Evolutionary conservation across 2,329 filamentous ascomycete species (phyloP).

Genomic region (Xylariaceae sp.): DNA sequence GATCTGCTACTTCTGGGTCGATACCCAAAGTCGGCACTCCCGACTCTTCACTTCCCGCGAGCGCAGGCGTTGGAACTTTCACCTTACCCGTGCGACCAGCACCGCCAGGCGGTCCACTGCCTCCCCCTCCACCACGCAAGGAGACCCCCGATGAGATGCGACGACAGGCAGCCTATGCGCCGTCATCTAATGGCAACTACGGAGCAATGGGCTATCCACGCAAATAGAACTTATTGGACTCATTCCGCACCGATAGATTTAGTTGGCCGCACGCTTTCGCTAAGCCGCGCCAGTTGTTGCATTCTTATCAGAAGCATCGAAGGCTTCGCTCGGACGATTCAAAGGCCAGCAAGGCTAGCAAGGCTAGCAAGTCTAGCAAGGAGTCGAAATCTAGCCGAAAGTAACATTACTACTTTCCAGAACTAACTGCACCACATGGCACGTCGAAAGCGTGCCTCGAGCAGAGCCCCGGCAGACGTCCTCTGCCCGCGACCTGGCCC

Average conservation of each 20-base stretch:
- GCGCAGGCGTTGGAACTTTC: constrained; percentile 49
- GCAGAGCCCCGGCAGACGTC: too few relatives aligned
- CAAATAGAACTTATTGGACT: constrained; percentile 19
- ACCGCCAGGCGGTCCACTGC: constrained; percentile 55
- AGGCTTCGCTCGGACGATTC: constrained; percentile 3
- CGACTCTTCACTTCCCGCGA: constrained; percentile 33
- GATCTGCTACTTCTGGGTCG: constrained; percentile 50
- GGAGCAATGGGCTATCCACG: constrained; percentile 32
- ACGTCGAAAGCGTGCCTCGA: too few relatives aligned
- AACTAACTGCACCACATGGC: not conserved
- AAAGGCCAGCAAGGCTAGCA: constrained; percentile 4
- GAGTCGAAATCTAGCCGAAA: not conserved
- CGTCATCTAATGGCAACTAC: constrained; percentile 40
- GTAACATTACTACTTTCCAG: constrained; percentile 5
- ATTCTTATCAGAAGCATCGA: not conserved
- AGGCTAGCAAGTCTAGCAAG: constrained; percentile 6
- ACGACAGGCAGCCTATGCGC: constrained; percentile 51
- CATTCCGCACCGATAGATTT: constrained; percentile 3
- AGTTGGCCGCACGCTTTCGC: constrained; percentile 4
- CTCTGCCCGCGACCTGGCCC: constrained; percentile 7
- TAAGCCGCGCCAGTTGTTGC: constrained; percentile 1
- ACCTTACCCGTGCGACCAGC: constrained; percentile 62
- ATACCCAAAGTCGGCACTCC: constrained; percentile 45
- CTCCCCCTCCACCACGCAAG: constrained; percentile 57
- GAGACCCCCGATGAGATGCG: constrained; percentile 52